Base-by-base conservation (phyloP, 75 land plant genomes). In the Ceratopteris richardii region DNA sequence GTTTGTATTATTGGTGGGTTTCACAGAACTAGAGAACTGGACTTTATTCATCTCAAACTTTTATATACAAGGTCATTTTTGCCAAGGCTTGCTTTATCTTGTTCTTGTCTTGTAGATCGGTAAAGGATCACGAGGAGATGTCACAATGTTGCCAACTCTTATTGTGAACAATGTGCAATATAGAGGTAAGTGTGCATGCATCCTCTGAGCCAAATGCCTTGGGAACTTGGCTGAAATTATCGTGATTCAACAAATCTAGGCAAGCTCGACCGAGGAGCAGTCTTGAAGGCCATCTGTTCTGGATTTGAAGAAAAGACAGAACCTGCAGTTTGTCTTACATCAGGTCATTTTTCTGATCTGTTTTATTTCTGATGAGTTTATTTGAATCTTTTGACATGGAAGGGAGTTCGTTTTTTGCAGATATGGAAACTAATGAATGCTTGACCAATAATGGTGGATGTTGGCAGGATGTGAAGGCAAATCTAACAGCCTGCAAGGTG, bases 301-400 rank as follows among this genome's bases (percentile, higher is more conserved):
- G 98, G 98, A 64, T 94, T 89, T 76, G 73, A 94, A 65, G 98
- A 94, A 75, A 94, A 96, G 21, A 94, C 98, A 13, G 98, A 94
- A 23, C 98, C 98, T 27, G 67, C 85, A 60, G 85, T 77, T 57
- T 94, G 98, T 73, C 69, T 94, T 37, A 58, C 63, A 65, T 52
- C 67, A 65, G 75, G 73, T 64, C n/a, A n/a, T 54, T 57, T 9
- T 20, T 30, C 6, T 3, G 9, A 33, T 33, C 9, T 4, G 3
- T 4, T 4, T 33, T 33, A 3, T 9, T 33, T n/a, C n/a, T n/a
- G n/a, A n/a, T n/a, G n/a, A n/a, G n/a, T n/a, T n/a, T n/a, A n/a
- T n/a, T n/a, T n/a, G n/a, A n/a, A n/a, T n/a, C n/a, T n/a, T n/a
- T n/a, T n/a, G n/a, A n/a, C n/a, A n/a, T n/a, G n/a, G n/a, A n/a